These are phyloP conservation scores for Trichosporon faecale DNA, from an alignment of 1,284 basidiomycete species.

Conservation along the genomic window DNA sequence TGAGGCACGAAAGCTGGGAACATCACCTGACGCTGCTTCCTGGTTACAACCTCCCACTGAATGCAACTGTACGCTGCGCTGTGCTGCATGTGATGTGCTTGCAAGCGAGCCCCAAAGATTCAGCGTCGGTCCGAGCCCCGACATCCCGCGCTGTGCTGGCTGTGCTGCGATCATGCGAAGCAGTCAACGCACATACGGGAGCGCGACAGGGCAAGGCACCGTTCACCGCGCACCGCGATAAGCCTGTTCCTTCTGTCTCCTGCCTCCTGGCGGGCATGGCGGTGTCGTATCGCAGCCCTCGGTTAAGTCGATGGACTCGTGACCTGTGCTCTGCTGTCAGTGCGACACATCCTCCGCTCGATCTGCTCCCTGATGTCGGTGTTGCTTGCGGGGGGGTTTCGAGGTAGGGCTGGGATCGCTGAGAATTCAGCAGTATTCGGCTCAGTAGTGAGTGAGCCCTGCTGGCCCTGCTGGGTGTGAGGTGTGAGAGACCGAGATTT, in stretches of 20 bases:
- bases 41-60: conserved; percentile 1
- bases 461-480: too few species aligned
- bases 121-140: not conserved
- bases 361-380: not conserved
- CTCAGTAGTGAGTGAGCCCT: not conserved
- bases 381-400: too few species aligned
- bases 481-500: too few species aligned
- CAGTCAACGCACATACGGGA: not conserved
- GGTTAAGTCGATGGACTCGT: not conserved
- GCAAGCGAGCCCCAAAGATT: not conserved
- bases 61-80: too few species aligned
- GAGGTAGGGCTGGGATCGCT: not conserved
- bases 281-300: not conserved
- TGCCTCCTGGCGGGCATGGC: too few species aligned
- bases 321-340: not conserved
- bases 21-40: not conserved
- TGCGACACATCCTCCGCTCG: not conserved
- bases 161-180: not conserved
- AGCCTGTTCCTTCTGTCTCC: not conserved
- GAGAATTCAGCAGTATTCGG: not conserved
- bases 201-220: not conserved
- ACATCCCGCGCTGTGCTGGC: not conserved
- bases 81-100: too few species aligned
- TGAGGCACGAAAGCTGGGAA: not conserved
- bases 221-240: too few species aligned